Evolutionary conservation across 495 filamentous ascomycete genomes (phyloP).

Genomic region (Aspergillus indologenus): DNA sequence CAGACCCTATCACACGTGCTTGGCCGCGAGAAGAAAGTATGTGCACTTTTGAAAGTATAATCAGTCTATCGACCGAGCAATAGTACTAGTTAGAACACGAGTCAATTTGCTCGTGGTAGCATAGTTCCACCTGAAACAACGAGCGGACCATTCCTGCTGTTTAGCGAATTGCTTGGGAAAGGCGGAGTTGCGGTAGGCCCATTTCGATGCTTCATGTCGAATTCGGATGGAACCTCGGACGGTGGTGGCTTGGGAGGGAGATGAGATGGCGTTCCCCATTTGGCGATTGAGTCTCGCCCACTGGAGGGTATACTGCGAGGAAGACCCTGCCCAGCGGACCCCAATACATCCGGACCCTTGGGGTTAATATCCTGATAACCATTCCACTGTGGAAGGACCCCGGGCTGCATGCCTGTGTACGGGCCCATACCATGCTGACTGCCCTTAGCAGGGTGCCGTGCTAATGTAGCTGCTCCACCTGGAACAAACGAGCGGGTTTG

Average conservation of each 20-base stretch:
- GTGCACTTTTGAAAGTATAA: neutral
- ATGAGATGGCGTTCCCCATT: conserved; percentile 55
- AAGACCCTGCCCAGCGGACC: conserved; percentile 13
- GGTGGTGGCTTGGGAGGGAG: conserved; percentile 55
- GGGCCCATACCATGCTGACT: conserved; percentile 31
- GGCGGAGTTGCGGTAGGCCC: conserved; percentile 21
- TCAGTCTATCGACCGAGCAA: neutral
- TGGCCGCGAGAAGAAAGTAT: neutral
- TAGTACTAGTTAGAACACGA: neutral
- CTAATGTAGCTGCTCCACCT: conserved; percentile 28
- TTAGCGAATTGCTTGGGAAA: conserved; percentile 24
- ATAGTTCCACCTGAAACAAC: conserved; percentile 41
- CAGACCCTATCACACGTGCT: neutral
- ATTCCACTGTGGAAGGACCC: conserved; percentile 30
- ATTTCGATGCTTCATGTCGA: conserved; percentile 37
- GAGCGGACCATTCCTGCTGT: conserved; percentile 37
- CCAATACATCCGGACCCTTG: conserved; percentile 22
- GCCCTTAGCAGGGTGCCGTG: conserved; percentile 32
- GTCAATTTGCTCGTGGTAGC: conserved; percentile 27
- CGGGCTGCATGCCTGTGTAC: conserved; percentile 28
- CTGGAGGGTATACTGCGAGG: conserved; percentile 22
- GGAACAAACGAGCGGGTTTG: conserved; percentile 90
- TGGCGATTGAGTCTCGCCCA: conserved; percentile 44
- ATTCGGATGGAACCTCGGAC: conserved; percentile 47
- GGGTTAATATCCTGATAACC: conserved; percentile 34